Base-by-base conservation (phyloP, 2,329 filamentous ascomycete genomes). In the Ilyonectria destructans region DNA sequence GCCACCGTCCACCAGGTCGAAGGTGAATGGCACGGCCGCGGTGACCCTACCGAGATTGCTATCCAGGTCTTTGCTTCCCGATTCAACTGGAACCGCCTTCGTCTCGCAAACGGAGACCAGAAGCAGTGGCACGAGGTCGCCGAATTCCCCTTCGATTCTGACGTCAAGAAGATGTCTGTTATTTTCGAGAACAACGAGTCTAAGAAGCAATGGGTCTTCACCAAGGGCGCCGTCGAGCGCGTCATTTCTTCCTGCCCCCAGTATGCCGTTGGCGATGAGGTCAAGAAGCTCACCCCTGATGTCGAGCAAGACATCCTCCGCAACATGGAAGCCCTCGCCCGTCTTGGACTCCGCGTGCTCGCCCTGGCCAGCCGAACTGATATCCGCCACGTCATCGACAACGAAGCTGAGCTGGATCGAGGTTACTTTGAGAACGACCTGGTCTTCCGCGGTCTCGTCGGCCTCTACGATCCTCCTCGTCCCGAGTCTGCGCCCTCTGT, bases 161-260 rank as follows among this genome's bases (percentile, higher is more conserved):
- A 89, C 65, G 87, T 93, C 70, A 94, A 94, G 83, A 92, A 91
- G 74, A 94, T 94, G 92, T 92, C 91, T 0, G 91, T 93, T 43
- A 89, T 93, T 60, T 92, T 91, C 77, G 75, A 85, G 49, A 79
- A 86, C 23, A 74, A 72, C 15, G 76, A 80, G 8, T 78, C 77
- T 1, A 77, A 80, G 26, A 79, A 83, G 61, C 83, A 84, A 70
- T 84, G 80, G 78, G 81, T 89, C 54, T 90, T 90, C 73, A 90
- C 89, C 65, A 91, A 91, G 76, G 90, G 90, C 57, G 92, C 92
- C 1, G 91, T 93, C 5, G 92, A 94, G 76, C 86, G 91, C 46
- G 86, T 94, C 33, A 82, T 94, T 17, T 86, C 88, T 3, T 87
- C 88, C 1, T 94, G 92, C 78, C 86, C 86, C 1, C 80, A 79